Conservation (phyloP, 495 filamentous ascomycete species). For the Podospora conica region DNA sequence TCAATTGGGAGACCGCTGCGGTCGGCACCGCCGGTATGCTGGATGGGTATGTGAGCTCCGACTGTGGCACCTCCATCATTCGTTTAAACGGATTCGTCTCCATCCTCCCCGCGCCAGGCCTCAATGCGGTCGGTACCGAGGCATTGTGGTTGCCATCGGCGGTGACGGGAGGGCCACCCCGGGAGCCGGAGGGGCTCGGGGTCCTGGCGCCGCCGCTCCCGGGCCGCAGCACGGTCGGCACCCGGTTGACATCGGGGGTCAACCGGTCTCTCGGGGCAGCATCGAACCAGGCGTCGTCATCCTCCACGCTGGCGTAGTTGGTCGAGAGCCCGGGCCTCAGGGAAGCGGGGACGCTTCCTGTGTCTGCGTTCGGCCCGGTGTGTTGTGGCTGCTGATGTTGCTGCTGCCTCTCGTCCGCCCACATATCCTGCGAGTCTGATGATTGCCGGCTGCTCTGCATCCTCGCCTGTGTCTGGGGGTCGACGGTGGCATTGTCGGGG, state of each 20-base stretch:
- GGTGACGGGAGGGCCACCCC: conserved; percentile 1
- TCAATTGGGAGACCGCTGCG: conserved; percentile 33
- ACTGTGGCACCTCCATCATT: conserved; percentile 3
- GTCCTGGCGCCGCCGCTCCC: conserved; percentile 7
- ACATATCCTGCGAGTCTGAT: conserved; percentile 29
- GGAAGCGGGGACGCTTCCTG: conserved; percentile 20
- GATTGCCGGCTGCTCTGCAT: conserved; percentile 29
- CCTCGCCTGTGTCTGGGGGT: conserved; percentile 25
- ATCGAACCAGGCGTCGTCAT: conserved; percentile 23
- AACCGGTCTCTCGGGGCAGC: neutral
- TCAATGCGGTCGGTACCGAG: conserved; percentile 29
- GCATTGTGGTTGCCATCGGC: conserved; percentile 12
- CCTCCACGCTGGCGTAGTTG: conserved; percentile 15
- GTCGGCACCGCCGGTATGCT: conserved; percentile 19
- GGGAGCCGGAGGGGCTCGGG: neutral
- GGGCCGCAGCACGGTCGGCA: conserved; percentile 19
- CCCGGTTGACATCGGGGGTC: conserved; percentile 12
- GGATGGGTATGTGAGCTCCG: conserved; percentile 9
- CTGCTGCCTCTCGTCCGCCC: conserved; percentile 24
- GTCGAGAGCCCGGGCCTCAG: conserved; percentile 24
- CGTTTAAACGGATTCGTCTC: conserved; percentile 53
- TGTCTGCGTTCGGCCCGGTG: neutral
- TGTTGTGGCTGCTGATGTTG: conserved; percentile 4
- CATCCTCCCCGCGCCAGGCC: conserved; percentile 30
- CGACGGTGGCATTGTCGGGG: conserved; percentile 25